Evolutionary conservation across 2,329 filamentous ascomycete species (phyloP).

Genomic region (Penicillium janthinellum): DNA sequence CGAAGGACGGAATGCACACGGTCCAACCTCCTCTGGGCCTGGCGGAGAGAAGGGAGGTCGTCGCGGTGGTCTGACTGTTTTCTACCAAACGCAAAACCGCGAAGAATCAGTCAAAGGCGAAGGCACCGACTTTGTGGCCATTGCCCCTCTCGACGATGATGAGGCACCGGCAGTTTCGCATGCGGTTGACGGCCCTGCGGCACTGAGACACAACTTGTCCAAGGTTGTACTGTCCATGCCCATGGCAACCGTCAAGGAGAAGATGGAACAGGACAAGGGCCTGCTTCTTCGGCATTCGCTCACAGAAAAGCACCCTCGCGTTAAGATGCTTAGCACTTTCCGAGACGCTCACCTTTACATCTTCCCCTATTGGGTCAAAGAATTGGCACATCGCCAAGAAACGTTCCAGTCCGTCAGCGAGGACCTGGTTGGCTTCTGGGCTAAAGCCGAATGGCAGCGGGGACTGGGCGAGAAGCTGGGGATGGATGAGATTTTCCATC

Average conservation of each 20-base stretch:
- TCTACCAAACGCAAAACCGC: slow-evolving; percentile 78
- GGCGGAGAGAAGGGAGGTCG: slow-evolving; percentile 60
- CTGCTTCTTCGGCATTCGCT: slow-evolving; percentile 73
- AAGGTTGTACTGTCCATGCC: slow-evolving; percentile 84
- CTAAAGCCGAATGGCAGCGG: slow-evolving; percentile 87
- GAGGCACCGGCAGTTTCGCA: slow-evolving; percentile 56
- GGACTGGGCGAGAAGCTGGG: slow-evolving; percentile 77
- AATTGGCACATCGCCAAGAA: slow-evolving; percentile 78
- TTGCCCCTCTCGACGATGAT: slow-evolving; percentile 64
- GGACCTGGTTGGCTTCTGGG: slow-evolving; percentile 93
- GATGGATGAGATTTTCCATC: slow-evolving; percentile 66
- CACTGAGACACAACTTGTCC: slow-evolving; percentile 68
- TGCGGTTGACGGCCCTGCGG: slow-evolving; percentile 55
- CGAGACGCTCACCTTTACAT: slow-evolving; percentile 94
- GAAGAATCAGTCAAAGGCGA: slow-evolving; percentile 80
- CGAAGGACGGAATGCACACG: slow-evolving; percentile 40
- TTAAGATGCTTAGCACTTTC: slow-evolving; percentile 80
- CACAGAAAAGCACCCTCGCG: slow-evolving; percentile 70
- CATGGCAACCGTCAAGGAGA: slow-evolving; percentile 84
- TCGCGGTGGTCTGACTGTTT: slow-evolving; percentile 83
- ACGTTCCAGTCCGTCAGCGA: slow-evolving; percentile 85
- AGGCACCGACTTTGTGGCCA: slow-evolving; percentile 89
- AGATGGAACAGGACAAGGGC: slow-evolving; percentile 70
- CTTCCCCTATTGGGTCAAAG: slow-evolving; percentile 86
- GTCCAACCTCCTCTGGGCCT: slow-evolving; percentile 50